These are phyloP conservation scores for Dictyostelium brefeldianum DNA, from an alignment of 78 protist genomes.

Conservation along the genomic window DNA sequence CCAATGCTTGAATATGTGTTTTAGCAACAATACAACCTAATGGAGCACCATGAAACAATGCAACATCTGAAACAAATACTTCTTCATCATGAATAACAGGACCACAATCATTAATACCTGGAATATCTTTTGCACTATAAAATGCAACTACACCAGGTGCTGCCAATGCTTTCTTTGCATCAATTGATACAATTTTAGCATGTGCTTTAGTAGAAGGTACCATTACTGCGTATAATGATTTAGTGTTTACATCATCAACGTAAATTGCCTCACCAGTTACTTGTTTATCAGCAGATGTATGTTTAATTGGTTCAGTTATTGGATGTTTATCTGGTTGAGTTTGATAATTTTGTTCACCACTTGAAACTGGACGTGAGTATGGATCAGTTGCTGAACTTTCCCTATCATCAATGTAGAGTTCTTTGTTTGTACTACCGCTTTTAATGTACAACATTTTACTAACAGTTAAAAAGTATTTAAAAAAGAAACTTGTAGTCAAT, in stretches of 20 bases:
- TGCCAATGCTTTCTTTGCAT: conserved; percentile 33
- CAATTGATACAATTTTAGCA: conserved; percentile 69
- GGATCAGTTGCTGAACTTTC: conserved; percentile 17
- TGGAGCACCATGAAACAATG: conserved; percentile 70
- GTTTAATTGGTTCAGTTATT: conserved; percentile 57
- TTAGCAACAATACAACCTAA: conserved; percentile 94
- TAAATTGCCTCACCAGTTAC: conserved; percentile 91
- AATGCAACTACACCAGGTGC: conserved; percentile 83
- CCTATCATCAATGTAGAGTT: neutral
- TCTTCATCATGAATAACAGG: conserved; percentile 91
- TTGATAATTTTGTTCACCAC: conserved; percentile 63
- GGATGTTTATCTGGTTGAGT: conserved; percentile 29
- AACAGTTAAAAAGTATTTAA: conserved; percentile 88
- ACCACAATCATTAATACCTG: conserved; percentile 80
- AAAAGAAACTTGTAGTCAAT: conserved; percentile 87
- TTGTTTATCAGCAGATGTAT: conserved; percentile 82
- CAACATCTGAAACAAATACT: conserved; percentile 75
- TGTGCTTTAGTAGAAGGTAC: conserved; percentile 80
- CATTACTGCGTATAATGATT: conserved; percentile 78
- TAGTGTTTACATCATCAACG: conserved; percentile 81
- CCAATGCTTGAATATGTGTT: conserved; percentile 70
- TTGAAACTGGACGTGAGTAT: conserved; percentile 4
- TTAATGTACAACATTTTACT: neutral
- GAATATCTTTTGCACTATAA: conserved; percentile 83
- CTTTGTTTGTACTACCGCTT: no score